A percentile compares a stretch with the other conserved stretches of the same genome.
These are phyloP conservation scores for Cystofilobasidium ferigula DNA, from an alignment of 768 basidiomycete genomes.

Conservation along the genomic window DNA sequence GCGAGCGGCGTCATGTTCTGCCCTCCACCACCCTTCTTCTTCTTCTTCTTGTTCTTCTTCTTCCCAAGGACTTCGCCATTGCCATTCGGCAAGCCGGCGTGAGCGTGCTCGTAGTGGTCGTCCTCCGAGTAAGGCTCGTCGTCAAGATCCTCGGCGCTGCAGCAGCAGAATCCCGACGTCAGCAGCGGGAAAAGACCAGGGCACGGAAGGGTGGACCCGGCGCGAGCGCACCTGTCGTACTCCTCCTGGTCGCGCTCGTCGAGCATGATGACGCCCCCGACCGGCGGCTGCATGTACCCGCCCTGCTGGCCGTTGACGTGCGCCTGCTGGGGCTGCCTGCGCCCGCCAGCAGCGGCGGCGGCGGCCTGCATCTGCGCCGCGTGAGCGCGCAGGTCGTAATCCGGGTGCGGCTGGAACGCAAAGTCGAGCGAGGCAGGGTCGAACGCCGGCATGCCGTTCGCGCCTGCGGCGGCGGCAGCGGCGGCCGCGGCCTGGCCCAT, in stretches of 20 bases:
- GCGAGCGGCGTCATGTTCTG: neutral
- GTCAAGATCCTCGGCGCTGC: constrained; percentile 45
- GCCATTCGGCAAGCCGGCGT: constrained; percentile 1
- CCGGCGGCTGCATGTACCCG: constrained; percentile 25
- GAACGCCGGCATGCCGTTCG: constrained; percentile 33
- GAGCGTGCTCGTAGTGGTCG: constrained; percentile 21
- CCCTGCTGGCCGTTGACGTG: too few relatives aligned
- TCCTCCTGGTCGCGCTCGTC: constrained; percentile 25
- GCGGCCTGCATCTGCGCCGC: neutral
- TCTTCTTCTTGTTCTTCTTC: constrained; percentile 28
- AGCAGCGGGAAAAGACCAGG: neutral
- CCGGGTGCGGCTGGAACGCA: constrained; percentile 37
- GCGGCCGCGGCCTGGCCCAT: constrained; percentile 16
- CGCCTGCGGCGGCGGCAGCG: too few relatives aligned
- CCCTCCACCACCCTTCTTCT: constrained; percentile 20
- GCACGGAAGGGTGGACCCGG: neutral
- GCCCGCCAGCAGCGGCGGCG: constrained; percentile 27
- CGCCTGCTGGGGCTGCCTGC: too few relatives aligned
- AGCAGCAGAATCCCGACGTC: neutral
- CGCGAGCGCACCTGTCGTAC: constrained; percentile 25
- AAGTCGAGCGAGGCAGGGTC: constrained; percentile 42
- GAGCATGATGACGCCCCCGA: constrained; percentile 25
- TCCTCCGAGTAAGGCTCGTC: constrained; percentile 40
- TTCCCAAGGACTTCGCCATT: constrained; percentile 16
- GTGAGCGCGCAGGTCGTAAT: constrained; percentile 16